These are phyloP conservation scores for Fimicolochytrium jonesii DNA, from an alignment of 192 early-diverging fungal genomes.

Conservation along the genomic window DNA sequence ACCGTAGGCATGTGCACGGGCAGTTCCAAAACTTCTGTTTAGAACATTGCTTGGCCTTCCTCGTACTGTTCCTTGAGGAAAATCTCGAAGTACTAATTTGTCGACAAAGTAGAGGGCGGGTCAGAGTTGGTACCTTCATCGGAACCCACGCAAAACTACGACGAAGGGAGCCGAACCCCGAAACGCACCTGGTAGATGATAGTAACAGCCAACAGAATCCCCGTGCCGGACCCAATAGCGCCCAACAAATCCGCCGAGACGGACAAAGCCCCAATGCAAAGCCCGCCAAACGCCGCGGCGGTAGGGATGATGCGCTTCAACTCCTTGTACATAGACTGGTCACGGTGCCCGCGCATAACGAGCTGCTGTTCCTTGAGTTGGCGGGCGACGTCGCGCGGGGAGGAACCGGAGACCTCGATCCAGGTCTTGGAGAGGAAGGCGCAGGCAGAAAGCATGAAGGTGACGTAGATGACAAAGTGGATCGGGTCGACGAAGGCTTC, in stretches of 20 bases:
- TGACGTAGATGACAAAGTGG: slow-evolving; percentile 90
- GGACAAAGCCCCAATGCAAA: slow-evolving; percentile 91
- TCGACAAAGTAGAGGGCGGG: neutral
- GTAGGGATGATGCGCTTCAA: slow-evolving; percentile 98
- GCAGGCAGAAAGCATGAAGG: slow-evolving; percentile 93
- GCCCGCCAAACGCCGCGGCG: slow-evolving; percentile 95
- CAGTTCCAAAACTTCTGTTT: slow-evolving; percentile 45
- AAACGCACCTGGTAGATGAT: slow-evolving; percentile 84
- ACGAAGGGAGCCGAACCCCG: neutral
- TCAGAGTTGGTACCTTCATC: neutral
- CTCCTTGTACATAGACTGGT: slow-evolving; percentile 98
- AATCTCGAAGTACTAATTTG: slow-evolving; percentile 77
- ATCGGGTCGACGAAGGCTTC: slow-evolving; percentile 88
- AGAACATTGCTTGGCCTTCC: slow-evolving; percentile 35
- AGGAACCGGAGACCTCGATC: slow-evolving; percentile 98
- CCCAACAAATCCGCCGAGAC: slow-evolving; percentile 94
- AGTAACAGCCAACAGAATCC: slow-evolving; percentile 96
- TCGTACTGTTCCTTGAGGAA: slow-evolving; percentile 91
- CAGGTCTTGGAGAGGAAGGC: slow-evolving; percentile 97
- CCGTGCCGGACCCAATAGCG: slow-evolving; percentile 98
- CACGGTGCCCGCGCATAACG: slow-evolving; percentile 90
- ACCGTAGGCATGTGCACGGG: too few species aligned
- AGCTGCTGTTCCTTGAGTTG: slow-evolving; percentile 98
- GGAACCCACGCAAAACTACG: neutral
- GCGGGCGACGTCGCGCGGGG: slow-evolving; percentile 93